Evolutionary conservation across 1,284 basidiomycete species (phyloP), one percentile per base, ranked within the genome.

Genomic region (Laetiporus sulphureus): DNA sequence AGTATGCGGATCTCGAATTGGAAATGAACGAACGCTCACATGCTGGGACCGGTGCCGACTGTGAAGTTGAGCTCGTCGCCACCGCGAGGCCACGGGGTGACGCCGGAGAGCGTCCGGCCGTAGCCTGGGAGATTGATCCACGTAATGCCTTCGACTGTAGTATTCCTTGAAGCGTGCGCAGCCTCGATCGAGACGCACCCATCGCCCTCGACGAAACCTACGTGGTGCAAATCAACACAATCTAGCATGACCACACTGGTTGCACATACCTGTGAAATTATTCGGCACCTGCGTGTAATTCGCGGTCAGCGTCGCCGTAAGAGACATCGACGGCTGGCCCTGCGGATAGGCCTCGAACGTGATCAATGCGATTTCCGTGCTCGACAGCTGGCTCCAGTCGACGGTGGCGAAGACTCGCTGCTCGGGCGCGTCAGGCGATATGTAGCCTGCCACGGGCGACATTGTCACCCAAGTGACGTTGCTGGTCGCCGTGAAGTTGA

Each of bases 101-200:
- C 65, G 15, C 70, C 82, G 29, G 78, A 79, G 3, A 77, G 54
- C 3, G 78, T 80, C 21, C 68, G 60, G 3, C 79, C 79, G 38
- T 78, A 72, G 3, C 72, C 74, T 2, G 77, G 77, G 4, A 83
- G 59, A 31, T 76, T 70, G 12, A 64, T 68, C 80, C 81, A 84
- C 2, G 67, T 57, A 22, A 79, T 65, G 7, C 71, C 72, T 24
- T 64, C 60, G 5, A 76, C 73, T 11, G 71, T 60, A 2, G 67
- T 74, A 54, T 77, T 79, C 13, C 74, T 65, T 13, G 67, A 58
- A 0, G 71, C 61, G 54, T 83, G 79, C 2, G 67, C 72, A 10
- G 79, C 81, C 52, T 86, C 80, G 30, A 84, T 79, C 1, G 77
- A 76, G 32, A 85, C 66, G 13, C 69, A 73, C 8, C 79, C 77